Base-by-base conservation (phyloP, 1,284 basidiomycete genomes). In the Ustilago esculenta region DNA sequence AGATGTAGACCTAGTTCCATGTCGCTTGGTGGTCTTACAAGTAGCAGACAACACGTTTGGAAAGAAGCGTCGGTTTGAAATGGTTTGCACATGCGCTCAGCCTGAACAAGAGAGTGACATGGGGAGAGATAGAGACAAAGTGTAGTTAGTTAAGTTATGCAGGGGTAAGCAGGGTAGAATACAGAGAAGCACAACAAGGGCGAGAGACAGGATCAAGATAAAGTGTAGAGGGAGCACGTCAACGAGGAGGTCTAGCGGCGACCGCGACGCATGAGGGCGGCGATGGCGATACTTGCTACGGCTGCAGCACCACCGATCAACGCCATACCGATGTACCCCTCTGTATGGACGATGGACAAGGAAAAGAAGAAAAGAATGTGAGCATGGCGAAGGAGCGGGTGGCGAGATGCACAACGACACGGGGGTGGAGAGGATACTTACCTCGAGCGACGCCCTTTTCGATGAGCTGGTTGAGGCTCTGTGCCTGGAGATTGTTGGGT, bases 291-390 rank as follows among this genome's bases (percentile, higher is more conserved):
- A 27, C 92, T 90, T 47, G 92, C 90, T 10, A 96, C 81, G 10
- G 94, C 92, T 8, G 91, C 93, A 37, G 88, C 90, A 49, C 93
- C 92, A 41, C 93, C 94, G 29, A 90, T 91, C 37, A 98, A 85
- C 10, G 93, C 95, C 89, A 98, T 94, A 49, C 95, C 95, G 43
- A 92, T 90, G 82, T 92, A 94, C 18, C 92, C 91, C 82, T 94
- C 92, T 94, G 81, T 17, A 4, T 24, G 8, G 33, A 34, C n/a
- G n/a, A n/a, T n/a, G 12, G 9, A 17, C 17, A 32, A 30, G 10
- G 4, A 18, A 15, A 18, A 25, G 27, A 33, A 33, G 6, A 5
- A 7, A 15, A 21, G 41, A 9, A 9, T 21, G 39, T 33, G 34
- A 34, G 21, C 12, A 0, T 20, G 14, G 5, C 20, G 5, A 67